A percentile compares a stretch with the other conserved stretches of the same genome.
phyloP scores from a whole-genome alignment of 441 rosid species.

The Syzygium malaccense region DNA sequence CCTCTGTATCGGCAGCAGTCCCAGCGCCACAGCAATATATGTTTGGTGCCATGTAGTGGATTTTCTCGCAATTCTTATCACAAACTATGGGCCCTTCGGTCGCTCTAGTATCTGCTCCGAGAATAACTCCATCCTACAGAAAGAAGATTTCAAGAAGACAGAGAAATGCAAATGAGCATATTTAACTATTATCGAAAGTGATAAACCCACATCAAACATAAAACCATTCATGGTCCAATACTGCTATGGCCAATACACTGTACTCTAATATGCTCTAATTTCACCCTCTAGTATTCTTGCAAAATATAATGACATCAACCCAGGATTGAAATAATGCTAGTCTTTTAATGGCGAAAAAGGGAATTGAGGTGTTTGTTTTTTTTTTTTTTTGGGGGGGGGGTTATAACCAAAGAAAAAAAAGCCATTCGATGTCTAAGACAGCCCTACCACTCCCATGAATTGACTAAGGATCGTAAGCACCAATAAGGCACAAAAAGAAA shows the following conservation, averaged over 20 bases:
- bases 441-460: neutral
- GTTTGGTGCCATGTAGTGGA: conserved; percentile 98
- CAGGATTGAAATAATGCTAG: neutral
- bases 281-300: neutral
- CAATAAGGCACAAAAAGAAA: neutral
- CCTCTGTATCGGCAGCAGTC: conserved; percentile 98
- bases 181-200: neutral
- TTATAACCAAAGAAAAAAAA: neutral
- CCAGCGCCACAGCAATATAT: conserved; percentile 98
- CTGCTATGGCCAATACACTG: neutral
- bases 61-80: conserved; percentile 97
- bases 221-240: neutral
- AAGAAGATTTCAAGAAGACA: neutral
- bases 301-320: neutral
- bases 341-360: neutral
- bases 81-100: conserved; percentile 98
- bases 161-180: neutral
- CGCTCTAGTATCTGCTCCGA: conserved; percentile 96
- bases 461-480: neutral
- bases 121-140: conserved; percentile 84
- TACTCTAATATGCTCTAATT: neutral
- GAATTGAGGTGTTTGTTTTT: neutral
- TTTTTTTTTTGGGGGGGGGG: no score
- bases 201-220: neutral
- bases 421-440: neutral